Evolutionary conservation across 768 basidiomycete genomes (phyloP).

Genomic region (Boletales sp.): DNA sequence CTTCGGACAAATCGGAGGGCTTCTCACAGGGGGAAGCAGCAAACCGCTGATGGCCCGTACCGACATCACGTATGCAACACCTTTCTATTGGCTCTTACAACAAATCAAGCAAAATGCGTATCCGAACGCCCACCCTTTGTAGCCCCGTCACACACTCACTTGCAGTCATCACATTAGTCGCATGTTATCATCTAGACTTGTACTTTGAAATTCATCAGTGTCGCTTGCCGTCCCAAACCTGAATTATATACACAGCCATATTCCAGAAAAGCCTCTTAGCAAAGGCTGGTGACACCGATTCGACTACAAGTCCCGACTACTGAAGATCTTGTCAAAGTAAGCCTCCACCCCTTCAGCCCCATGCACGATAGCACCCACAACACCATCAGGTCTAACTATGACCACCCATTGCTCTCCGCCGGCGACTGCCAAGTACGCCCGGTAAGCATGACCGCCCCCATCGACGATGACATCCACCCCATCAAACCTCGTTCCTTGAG

Average conservation of each 20-base stretch:
- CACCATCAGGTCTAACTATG: slow-evolving; percentile 43
- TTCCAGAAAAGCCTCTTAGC: too few relatives aligned
- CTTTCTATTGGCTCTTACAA: neutral
- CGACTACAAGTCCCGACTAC: too few relatives aligned
- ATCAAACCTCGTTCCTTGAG: neutral
- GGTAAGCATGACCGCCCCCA: neutral
- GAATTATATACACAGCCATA: too few relatives aligned
- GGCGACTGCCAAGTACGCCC: too few relatives aligned
- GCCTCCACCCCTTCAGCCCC: slow-evolving; percentile 12
- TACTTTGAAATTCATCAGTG: too few relatives aligned
- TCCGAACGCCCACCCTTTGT: too few relatives aligned
- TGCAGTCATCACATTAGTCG: too few relatives aligned
- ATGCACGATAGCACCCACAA: slow-evolving; percentile 20
- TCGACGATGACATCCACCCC: slow-evolving; percentile 38
- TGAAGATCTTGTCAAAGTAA: slow-evolving; percentile 21
- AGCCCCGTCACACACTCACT: too few relatives aligned
- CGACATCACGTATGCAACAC: neutral
- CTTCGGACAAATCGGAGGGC: neutral
- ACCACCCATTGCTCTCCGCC: slow-evolving; percentile 33
- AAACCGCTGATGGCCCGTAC: neutral
- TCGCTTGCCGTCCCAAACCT: too few relatives aligned
- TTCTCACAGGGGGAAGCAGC: neutral
- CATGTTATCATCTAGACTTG: too few relatives aligned
- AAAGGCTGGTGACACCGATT: too few relatives aligned
- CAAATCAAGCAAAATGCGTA: too few relatives aligned